Evolutionary conservation across 164 flowering plant species (phyloP), one percentile per base, ranked within the genome.

Genomic region (Vitis rotundifolia): DNA sequence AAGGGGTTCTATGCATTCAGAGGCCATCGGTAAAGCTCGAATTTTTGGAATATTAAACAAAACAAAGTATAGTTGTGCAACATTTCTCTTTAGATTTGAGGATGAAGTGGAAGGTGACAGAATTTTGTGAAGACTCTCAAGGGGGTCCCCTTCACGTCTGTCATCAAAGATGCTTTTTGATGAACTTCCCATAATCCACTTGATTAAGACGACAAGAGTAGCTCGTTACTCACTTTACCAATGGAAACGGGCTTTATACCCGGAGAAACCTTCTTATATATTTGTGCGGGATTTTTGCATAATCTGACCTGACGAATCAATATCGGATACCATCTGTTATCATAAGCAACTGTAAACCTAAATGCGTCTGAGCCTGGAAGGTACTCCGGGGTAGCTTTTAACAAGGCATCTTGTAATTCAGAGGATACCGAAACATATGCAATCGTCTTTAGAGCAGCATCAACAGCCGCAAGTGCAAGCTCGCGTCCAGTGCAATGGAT

Each of bases 401-500:
- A 68, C 66, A 96, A 82, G 57, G 92, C 89, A 81, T 89, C 77
- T 77, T 96, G 99, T 69, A 96, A 77, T 67, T 89, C 85, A 62
- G 97, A 76, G 60, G 97, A 96, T 49, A 96, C 94, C 73, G 94
- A 91, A 76, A 96, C 83, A 80, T 81, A 82, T 50, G 95, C 92
- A 73, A 84, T 89, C 19, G 97, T 86, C 80, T 85, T 95, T 60
- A 96, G 90, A 61, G 99, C 87, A 80, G 99, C 89, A 86, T 93
- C 98, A 74, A 93, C 96, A 75, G 99, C 97, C 49, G 87, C 88
- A 76, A 92, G 89, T 56, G 85, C 89, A 80, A 93, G 97, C 78
- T 93, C 99, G 71, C 93, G 88, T 80, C 93, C 97, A 62, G 97
- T 93, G 79, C 93, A 90, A 70, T 93, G 97, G 55, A 96, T 97